phyloP scores from a whole-genome alignment of 2,329 filamentous ascomycete genomes.

The Macrophomina tecta region DNA sequence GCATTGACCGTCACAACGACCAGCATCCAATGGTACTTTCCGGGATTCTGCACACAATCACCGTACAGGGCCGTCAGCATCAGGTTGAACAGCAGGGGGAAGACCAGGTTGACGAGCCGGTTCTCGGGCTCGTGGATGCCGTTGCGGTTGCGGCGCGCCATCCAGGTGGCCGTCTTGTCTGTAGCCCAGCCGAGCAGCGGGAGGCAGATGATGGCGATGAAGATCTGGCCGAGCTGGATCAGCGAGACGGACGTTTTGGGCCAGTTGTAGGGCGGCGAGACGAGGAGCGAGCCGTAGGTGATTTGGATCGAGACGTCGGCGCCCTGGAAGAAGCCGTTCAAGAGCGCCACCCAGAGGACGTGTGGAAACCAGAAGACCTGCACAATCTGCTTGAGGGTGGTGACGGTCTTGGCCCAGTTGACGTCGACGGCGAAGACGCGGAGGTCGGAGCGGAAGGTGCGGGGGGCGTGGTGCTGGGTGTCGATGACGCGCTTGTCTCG shows the following conservation, averaged over 20 bases:
- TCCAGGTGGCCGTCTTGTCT: constrained; percentile 43
- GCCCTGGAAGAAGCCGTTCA: constrained; percentile 30
- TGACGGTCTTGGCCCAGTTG: constrained; percentile 21
- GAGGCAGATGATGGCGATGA: constrained; percentile 39
- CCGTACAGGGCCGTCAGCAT: constrained; percentile 34
- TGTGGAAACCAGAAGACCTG: constrained; percentile 35
- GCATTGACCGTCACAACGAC: constrained; percentile 29
- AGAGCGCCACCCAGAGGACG: constrained; percentile 35
- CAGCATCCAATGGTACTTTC: constrained; percentile 28
- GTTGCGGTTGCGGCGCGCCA: constrained; percentile 40
- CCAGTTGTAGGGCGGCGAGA: constrained; percentile 35
- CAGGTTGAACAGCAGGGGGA: constrained; percentile 46
- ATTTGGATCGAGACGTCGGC: constrained; percentile 36
- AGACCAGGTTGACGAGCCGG: constrained; percentile 46
- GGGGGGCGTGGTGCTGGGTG: constrained; percentile 12
- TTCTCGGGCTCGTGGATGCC: constrained; percentile 49
- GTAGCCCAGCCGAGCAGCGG: constrained; percentile 37
- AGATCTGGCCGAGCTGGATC: constrained; percentile 39
- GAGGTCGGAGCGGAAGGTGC: constrained; percentile 24
- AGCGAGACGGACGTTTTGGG: constrained; percentile 31
- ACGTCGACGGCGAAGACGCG: constrained; percentile 27
- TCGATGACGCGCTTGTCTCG: constrained; percentile 27
- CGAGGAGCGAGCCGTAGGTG: constrained; percentile 34
- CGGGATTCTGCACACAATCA: constrained; percentile 28
- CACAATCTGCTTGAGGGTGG: constrained; percentile 29